Evolutionary conservation across 2,329 filamentous ascomycete genomes (phyloP), one percentile per base, ranked within the genome.

Genomic region (Lecanoromycetidae sp.): DNA sequence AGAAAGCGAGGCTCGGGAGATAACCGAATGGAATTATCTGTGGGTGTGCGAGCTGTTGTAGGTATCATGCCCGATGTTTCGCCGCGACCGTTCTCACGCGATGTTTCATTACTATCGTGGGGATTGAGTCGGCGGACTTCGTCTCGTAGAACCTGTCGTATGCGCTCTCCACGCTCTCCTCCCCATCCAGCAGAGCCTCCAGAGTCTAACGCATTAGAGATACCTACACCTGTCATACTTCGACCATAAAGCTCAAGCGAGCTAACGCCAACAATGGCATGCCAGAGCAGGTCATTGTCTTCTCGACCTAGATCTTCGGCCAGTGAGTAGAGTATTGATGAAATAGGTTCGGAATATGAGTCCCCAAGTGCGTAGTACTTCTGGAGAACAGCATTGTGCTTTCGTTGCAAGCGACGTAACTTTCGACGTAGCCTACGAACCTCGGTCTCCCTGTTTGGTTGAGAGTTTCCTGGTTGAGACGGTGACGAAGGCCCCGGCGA

Each of bases 271-370:
- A 98, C 86, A 58, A 96, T 94, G 5, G 87, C 80, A 49, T 94
- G 75, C 91, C 91, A 98, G 12, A 98, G 72, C 19, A 96, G 72
- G 58, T 98, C 88, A 58, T 96, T 98, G 63, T 96, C 90, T 71
- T 96, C 91, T 44, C 88, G 83, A 52, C 91, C 91, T 5, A 98
- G 77, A 60, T 96, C 91, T 1, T 88, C 94, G 1, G 90, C 91
- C 12, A 98, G 72, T 0, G 87, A 93, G 64, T 96, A 98, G 60
- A 95, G 77, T 68, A 96, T 82, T 0, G 88, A 94, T 0, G 88
- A 91, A 46, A 96, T 85, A 1, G 91, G 91, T 61, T 98, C 91
- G 0, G 90, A 90, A 60, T 94, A 95, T 2, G 87, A 94, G 2
- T 85, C 82, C 33, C 91, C 91, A 25, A 86, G 75, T 23, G 79